Conservation (phyloP, 345 rosid genomes). For the Xanthoceras sorbifolium region DNA sequence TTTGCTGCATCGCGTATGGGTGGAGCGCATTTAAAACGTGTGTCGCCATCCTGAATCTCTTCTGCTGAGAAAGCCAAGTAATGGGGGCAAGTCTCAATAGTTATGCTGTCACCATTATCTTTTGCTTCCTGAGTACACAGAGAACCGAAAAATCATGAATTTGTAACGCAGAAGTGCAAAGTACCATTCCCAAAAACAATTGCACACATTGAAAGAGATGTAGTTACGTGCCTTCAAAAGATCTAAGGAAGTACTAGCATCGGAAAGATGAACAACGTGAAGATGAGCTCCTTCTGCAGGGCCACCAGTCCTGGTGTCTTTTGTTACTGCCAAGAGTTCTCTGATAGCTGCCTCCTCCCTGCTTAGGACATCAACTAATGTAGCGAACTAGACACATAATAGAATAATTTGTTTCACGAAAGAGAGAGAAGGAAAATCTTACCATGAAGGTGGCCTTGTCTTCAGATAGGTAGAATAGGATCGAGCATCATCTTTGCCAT, state of each 20-base stretch:
- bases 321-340: constrained; percentile 65
- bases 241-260: constrained; percentile 74
- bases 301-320: constrained; percentile 72
- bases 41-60: constrained; percentile 87
- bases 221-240: constrained; percentile 62
- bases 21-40: constrained; percentile 95
- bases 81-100: constrained; percentile 95
- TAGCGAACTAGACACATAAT: background rate
- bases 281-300: constrained; percentile 91
- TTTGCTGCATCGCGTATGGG: constrained; percentile 84
- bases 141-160: background rate
- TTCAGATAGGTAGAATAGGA: constrained; percentile 79
- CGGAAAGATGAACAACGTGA: constrained; percentile 91
- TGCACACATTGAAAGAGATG: background rate
- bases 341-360: constrained; percentile 94
- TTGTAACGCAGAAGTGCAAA: background rate
- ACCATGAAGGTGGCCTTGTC: constrained; percentile 85
- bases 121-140: constrained; percentile 61
- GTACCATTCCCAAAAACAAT: background rate
- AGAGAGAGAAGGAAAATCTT: constrained; percentile 28
- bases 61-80: constrained; percentile 94
- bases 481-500: constrained; percentile 49
- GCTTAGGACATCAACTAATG: background rate
- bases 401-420: background rate
- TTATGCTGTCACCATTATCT: constrained; percentile 71